phyloP scores from a whole-genome alignment of 225 moss, liverwort and hornwort species.

The Marchantia polymorpha region DNA sequence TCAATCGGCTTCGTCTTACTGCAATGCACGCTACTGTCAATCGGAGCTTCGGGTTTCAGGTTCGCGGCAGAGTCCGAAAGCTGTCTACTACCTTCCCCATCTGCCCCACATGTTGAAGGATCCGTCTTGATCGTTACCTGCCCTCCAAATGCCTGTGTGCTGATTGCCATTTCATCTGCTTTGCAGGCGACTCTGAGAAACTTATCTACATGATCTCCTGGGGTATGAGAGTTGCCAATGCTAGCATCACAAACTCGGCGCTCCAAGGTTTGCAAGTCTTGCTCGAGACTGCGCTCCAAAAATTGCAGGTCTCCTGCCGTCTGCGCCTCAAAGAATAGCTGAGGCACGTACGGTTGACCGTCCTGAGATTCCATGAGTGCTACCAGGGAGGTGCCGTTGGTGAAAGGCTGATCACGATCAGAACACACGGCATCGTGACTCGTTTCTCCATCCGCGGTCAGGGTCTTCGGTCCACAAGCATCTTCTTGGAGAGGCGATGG shows the following conservation, averaged over 20 bases:
- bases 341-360: not conserved
- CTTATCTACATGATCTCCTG: slow-evolving; percentile 23
- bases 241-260: not conserved
- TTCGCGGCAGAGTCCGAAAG: slow-evolving; percentile 4
- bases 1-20: not conserved
- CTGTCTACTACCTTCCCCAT: slow-evolving; percentile 17
- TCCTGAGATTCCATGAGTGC: slow-evolving; percentile 12
- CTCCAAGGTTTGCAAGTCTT: slow-evolving; percentile 13
- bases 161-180: slow-evolving; percentile 12
- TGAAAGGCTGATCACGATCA: slow-evolving; percentile 13
- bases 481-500: slow-evolving; percentile 11
- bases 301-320: slow-evolving; percentile 7
- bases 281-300: slow-evolving; percentile 6
- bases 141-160: slow-evolving; percentile 9
- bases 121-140: slow-evolving; percentile 21
- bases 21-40: not conserved
- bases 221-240: slow-evolving; percentile 5
- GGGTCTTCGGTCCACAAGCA: not conserved
- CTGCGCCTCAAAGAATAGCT: slow-evolving; percentile 18
- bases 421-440: not conserved
- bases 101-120: slow-evolving; percentile 11
- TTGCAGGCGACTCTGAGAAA: slow-evolving; percentile 2
- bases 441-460: slow-evolving; percentile 3
- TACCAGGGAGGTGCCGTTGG: not conserved
- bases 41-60: slow-evolving; percentile 12